Conservation (phyloP, 768 basidiomycete species). For the Lentinula raphanica region DNA sequence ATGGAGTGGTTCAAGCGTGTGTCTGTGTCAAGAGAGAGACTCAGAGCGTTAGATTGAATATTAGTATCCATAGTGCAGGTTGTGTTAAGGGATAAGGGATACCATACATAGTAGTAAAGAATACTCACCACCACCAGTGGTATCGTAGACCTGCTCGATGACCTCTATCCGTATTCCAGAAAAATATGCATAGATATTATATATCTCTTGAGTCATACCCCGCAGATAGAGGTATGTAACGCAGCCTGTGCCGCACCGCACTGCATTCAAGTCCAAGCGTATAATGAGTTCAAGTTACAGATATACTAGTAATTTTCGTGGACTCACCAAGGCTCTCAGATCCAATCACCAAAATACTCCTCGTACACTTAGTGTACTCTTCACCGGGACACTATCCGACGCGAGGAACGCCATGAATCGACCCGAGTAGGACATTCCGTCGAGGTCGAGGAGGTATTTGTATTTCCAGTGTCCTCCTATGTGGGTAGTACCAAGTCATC, state of each 20-base stretch:
- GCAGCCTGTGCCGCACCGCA: too few relatives aligned
- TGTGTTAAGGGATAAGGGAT: too few relatives aligned
- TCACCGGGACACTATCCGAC: constrained; percentile 64
- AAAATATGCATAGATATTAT: constrained; percentile 92
- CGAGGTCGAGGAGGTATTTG: constrained; percentile 64
- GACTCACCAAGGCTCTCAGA: constrained; percentile 62
- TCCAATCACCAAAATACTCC: constrained; percentile 70
- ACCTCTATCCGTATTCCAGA: constrained; percentile 71
- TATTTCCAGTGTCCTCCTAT: constrained; percentile 59
- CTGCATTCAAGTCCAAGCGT: constrained; percentile 23
- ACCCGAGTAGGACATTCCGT: constrained; percentile 74
- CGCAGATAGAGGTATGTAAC: constrained; percentile 88
- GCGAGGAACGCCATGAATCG: constrained; percentile 58
- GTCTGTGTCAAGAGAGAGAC: too few relatives aligned
- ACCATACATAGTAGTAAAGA: too few relatives aligned
- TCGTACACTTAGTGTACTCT: constrained; percentile 67
- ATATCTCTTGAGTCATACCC: constrained; percentile 86
- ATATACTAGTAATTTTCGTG: not conserved
- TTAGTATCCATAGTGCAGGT: too few relatives aligned
- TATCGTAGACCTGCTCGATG: not conserved
- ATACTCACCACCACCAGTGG: not conserved
- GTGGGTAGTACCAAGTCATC: too few relatives aligned
- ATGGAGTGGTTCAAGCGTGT: too few relatives aligned
- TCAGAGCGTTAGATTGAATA: too few relatives aligned
- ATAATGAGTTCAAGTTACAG: too few relatives aligned